These are phyloP conservation scores for Beauveria medogensis DNA, from an alignment of 2,329 filamentous ascomycete genomes.

Conservation along the genomic window DNA sequence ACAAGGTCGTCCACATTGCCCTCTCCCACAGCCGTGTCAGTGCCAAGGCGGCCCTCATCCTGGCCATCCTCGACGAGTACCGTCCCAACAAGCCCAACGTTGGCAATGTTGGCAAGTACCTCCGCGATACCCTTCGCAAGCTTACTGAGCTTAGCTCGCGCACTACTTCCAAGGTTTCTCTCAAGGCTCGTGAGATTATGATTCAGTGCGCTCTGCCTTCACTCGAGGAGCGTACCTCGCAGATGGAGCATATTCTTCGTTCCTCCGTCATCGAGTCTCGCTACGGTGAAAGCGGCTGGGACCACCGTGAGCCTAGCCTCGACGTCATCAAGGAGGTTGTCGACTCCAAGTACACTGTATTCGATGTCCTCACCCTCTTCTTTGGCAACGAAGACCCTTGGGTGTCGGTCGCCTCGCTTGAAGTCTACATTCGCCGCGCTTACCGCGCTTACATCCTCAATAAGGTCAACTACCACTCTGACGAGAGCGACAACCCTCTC, in stretches of 20 bases:
- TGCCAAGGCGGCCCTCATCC: constrained; percentile 86
- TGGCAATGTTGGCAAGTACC: constrained; percentile 80
- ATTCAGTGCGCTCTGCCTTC: constrained; percentile 97
- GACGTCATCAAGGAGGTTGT: constrained; percentile 95
- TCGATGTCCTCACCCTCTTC: constrained; percentile 91
- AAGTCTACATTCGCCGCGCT: constrained; percentile 92
- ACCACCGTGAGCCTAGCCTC: constrained; percentile 85
- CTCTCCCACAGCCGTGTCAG: constrained; percentile 89
- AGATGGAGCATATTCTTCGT: constrained; percentile 98
- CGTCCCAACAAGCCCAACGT: constrained; percentile 87
- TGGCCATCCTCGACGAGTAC: constrained; percentile 90
- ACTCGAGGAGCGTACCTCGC: constrained; percentile 83
- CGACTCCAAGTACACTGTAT: constrained; percentile 97
- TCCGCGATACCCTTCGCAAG: constrained; percentile 73
- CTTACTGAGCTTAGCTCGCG: constrained; percentile 79
- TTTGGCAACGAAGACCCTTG: constrained; percentile 90
- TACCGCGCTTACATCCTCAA: constrained; percentile 95
- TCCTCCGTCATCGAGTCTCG: constrained; percentile 94
- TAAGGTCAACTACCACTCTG: constrained; percentile 80
- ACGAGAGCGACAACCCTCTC: constrained; percentile 57
- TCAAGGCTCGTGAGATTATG: constrained; percentile 94
- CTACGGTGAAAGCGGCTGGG: constrained; percentile 95
- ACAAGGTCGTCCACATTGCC: constrained; percentile 77
- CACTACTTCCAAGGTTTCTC: constrained; percentile 83
- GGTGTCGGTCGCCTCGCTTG: constrained; percentile 87